phyloP scores from a whole-genome alignment of 306 rosid genomes.

The Begonia fuchsioides region DNA sequence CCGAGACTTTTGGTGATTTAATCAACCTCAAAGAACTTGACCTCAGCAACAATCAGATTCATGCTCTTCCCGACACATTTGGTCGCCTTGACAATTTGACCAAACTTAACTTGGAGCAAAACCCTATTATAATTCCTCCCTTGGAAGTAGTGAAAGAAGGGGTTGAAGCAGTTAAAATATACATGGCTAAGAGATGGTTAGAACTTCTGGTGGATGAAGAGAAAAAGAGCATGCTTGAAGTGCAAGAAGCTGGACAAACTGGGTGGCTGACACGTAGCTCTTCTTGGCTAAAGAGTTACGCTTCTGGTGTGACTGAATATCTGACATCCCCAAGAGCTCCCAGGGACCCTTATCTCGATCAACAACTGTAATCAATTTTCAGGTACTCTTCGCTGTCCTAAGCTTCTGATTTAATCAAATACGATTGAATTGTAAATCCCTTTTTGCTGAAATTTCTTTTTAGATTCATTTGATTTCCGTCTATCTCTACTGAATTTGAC shows the following conservation, averaged over 20 bases:
- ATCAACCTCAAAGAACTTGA: slow-evolving; percentile 74
- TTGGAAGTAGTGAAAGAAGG: slow-evolving; percentile 47
- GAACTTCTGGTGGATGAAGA: slow-evolving; percentile 73
- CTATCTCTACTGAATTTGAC: too few species aligned
- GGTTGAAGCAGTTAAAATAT: slow-evolving; percentile 50
- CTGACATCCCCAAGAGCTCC: slow-evolving; percentile 54
- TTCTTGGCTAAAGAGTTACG: slow-evolving; percentile 64
- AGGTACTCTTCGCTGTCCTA: neutral
- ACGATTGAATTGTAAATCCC: too few species aligned
- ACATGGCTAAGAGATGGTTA: slow-evolving; percentile 72
- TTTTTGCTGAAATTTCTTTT: too few species aligned
- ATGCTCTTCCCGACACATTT: slow-evolving; percentile 67
- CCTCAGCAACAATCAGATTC: slow-evolving; percentile 90
- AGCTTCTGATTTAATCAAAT: too few species aligned
- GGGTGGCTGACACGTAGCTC: slow-evolving; percentile 85
- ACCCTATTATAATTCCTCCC: slow-evolving; percentile 80
- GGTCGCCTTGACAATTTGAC: slow-evolving; percentile 69
- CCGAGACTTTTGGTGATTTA: slow-evolving; percentile 73
- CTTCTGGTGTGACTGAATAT: slow-evolving; percentile 32
- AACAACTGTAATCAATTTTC: slow-evolving; percentile 41
- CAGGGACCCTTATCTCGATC: slow-evolving; percentile 56
- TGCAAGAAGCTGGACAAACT: slow-evolving; percentile 29
- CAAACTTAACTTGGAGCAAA: slow-evolving; percentile 82
- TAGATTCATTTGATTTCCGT: too few species aligned
- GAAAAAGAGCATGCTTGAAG: slow-evolving; percentile 34